These are phyloP conservation scores for Amanita subjunquillea DNA, from an alignment of 768 basidiomycete genomes.

Conservation along the genomic window DNA sequence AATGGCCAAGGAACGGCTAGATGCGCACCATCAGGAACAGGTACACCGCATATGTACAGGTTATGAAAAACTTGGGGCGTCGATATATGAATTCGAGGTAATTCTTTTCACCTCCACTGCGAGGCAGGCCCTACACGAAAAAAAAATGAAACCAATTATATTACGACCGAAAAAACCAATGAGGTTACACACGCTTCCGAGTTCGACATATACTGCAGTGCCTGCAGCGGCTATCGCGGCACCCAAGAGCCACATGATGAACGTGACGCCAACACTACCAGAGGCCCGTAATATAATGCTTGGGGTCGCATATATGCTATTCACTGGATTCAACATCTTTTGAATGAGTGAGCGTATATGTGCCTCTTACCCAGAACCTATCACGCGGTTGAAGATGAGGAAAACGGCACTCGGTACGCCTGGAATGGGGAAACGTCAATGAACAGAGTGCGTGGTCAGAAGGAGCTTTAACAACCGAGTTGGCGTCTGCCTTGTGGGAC, in stretches of 20 bases:
- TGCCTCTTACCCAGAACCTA: conserved; percentile 51
- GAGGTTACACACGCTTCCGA: conserved; percentile 46
- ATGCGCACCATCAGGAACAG: conserved; percentile 42
- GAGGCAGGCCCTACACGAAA: conserved; percentile 45
- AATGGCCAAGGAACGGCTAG: neutral
- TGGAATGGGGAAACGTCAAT: conserved; percentile 8
- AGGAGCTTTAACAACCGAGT: neutral
- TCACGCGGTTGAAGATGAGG: conserved; percentile 66
- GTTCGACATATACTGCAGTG: conserved; percentile 64
- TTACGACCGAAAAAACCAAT: neutral
- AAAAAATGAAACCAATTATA: neutral
- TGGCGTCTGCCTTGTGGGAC: neutral
- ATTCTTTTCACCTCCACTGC: conserved; percentile 68
- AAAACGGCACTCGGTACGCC: conserved; percentile 46
- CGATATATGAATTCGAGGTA: conserved; percentile 63
- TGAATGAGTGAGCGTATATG: neutral
- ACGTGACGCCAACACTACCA: conserved; percentile 59
- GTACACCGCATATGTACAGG: conserved; percentile 50
- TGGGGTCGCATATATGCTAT: conserved; percentile 63
- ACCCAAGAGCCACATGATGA: conserved; percentile 65
- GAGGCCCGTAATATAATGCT: conserved; percentile 56
- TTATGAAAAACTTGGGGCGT: conserved; percentile 47
- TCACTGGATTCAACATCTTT: neutral
- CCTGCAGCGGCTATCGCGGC: conserved; percentile 55
- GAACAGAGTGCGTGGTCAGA: neutral